Conservation (phyloP, 2,329 filamentous ascomycete species). For the Trichoderma lentiforme region DNA sequence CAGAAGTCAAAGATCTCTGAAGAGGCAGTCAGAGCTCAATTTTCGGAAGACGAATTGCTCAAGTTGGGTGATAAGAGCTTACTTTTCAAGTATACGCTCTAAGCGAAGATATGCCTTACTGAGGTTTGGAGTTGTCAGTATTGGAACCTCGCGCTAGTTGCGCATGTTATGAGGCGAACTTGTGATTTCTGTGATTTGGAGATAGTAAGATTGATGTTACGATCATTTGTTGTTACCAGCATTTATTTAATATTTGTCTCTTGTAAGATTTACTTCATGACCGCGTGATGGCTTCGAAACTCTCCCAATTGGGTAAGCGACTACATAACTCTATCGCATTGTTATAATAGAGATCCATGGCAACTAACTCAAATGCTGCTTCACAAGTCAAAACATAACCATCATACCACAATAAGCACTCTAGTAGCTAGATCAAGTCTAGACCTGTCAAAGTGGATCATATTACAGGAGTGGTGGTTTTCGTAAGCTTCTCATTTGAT, state of each 20-base stretch:
- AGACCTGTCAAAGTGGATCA: background rate
- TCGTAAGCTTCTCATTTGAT: background rate
- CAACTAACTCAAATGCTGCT: background rate
- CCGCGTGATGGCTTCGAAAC: background rate
- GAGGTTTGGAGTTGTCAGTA: background rate
- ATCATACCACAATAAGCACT: background rate
- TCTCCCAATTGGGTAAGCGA: background rate
- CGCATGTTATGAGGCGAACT: background rate
- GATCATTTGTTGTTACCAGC: background rate
- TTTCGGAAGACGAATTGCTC: constrained; percentile 30
- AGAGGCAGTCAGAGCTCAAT: constrained; percentile 25
- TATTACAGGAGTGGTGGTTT: background rate
- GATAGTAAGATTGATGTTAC: background rate
- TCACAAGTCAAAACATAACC: background rate
- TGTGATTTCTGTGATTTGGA: background rate
- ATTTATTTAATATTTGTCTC: background rate
- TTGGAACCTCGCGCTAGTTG: background rate
- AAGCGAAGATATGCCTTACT: background rate
- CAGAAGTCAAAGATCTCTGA: constrained; percentile 27
- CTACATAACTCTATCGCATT: background rate
- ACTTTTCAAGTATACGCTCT: constrained; percentile 29
- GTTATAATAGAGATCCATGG: too few species aligned
- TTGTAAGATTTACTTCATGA: background rate
- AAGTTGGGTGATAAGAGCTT: constrained; percentile 35
- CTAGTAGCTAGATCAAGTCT: background rate